phyloP scores from a whole-genome alignment of 176 grass and related monocot genomes.

The Aegilops sharonensis region DNA sequence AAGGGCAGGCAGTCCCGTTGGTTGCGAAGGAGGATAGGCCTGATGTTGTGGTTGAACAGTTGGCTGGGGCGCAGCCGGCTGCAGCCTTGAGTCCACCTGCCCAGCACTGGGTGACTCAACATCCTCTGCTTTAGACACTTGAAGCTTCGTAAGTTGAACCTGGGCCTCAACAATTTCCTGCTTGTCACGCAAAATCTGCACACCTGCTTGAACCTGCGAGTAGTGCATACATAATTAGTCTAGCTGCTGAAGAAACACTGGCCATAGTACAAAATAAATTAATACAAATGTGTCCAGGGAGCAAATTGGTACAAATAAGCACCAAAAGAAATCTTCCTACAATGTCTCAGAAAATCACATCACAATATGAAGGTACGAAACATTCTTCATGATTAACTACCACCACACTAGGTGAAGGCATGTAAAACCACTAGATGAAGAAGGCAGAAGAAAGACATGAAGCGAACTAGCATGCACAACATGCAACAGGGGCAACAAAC shows the following conservation, averaged over 20 bases:
- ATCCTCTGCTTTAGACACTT: conserved; percentile 46
- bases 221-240: conserved; percentile 5
- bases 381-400: neutral
- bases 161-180: conserved; percentile 77
- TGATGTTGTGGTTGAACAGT: conserved; percentile 47
- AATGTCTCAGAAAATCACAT: neutral
- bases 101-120: conserved; percentile 33
- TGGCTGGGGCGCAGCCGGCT: conserved; percentile 33
- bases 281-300: neutral
- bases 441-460: neutral
- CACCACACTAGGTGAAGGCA: neutral
- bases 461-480: neutral
- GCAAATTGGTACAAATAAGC: neutral
- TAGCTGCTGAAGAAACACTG: neutral
- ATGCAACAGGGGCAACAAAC: neutral
- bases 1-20: conserved; percentile 37
- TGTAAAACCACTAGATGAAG: neutral
- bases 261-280: neutral
- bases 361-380: neutral
- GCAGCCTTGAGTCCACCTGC: conserved; percentile 36
- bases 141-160: conserved; percentile 69
- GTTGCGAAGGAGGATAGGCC: conserved; percentile 30
- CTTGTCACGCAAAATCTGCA: conserved; percentile 88
- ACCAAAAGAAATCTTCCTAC: neutral
- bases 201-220: conserved; percentile 69